Evolutionary conservation across 1,284 basidiomycete genomes (phyloP).

Genomic region (Malassezia furfur): DNA sequence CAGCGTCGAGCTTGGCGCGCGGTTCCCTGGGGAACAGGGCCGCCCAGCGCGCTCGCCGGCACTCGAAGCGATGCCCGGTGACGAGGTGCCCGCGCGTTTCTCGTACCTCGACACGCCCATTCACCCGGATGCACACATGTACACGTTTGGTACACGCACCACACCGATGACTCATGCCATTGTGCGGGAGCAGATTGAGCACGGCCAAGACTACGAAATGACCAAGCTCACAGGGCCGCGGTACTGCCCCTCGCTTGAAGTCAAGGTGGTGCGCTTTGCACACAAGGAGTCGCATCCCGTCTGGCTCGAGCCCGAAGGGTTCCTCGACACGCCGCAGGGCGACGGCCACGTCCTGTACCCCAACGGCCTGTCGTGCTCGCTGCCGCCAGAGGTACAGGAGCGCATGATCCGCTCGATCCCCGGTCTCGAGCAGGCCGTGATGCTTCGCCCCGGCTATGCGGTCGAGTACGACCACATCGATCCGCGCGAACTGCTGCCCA

Average conservation of each 20-base stretch:
- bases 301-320: conserved; percentile 85
- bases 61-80: conserved; percentile 22
- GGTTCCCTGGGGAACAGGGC: conserved; percentile 15
- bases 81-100: conserved; percentile 22
- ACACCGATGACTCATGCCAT: conserved; percentile 64
- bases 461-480: conserved; percentile 90
- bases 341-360: conserved; percentile 68
- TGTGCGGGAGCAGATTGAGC: conserved; percentile 62
- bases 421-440: conserved; percentile 70
- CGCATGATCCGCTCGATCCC: conserved; percentile 69
- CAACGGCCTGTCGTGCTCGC: conserved; percentile 74
- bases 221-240: conserved; percentile 81
- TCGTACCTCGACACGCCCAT: conserved; percentile 26
- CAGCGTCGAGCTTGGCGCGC: conserved; percentile 59
- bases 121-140: conserved; percentile 54
- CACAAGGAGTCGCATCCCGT: conserved; percentile 63
- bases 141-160: conserved; percentile 66
- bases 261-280: conserved; percentile 70
- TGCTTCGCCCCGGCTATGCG: conserved; percentile 75
- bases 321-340: conserved; percentile 60
- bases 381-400: conserved; percentile 72
- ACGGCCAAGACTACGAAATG: conserved; percentile 63
- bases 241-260: conserved; percentile 81
- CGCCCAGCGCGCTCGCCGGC: conserved; percentile 5
- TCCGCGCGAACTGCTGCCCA: conserved; percentile 65